Evolutionary conservation across 2,329 filamentous ascomycete species (phyloP), one percentile per base, ranked within the genome.

Genomic region (Penicillium sp.): DNA sequence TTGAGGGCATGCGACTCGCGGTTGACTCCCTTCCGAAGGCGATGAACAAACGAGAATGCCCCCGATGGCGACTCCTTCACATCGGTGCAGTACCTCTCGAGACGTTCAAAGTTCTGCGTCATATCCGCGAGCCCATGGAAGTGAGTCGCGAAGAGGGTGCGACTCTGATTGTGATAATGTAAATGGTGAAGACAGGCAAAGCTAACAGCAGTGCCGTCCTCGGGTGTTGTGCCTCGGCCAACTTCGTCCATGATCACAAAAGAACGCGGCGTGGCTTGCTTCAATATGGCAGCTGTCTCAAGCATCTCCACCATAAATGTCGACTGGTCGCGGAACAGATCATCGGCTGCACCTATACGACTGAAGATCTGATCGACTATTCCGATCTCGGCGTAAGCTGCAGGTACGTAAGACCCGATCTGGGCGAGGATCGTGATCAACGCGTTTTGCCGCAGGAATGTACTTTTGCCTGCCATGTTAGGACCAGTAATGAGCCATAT

Each of bases 301-400:
- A 96, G 81, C 94, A 99, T 99, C 75, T 99, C 94, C 1, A 97
- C 90, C 94, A 99, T 97, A 73, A 99, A 99, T 0, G 95, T 99
- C 48, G 90, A 96, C 72, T 97, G 92, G 75, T 96, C 89, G 46
- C 85, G 84, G 75, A 89, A 96, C n/a, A 99, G 79, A 69, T 96
- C 93, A 71, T 99, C 95, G 1, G 93, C 94, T 1, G 91, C 95
- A 1, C 94, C 94, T 21, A 95, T 88, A 68, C 94, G 89, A 67
- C 88, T 94, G 76, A 95, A 97, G 49, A 99, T 87, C 65, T 93
- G 90, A 74, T 99, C 94, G n/a, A 96, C 91, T 41, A 99, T 79
- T 1, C 93, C 92, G 24, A 99, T 81, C 63, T 90, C 85, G 3
- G 90, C 93, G 69, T 90, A 89, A 23, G 87, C 83, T 0, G 94